Conservation (phyloP, 2,329 filamentous ascomycete genomes). For the Raffaelea albimanens region DNA sequence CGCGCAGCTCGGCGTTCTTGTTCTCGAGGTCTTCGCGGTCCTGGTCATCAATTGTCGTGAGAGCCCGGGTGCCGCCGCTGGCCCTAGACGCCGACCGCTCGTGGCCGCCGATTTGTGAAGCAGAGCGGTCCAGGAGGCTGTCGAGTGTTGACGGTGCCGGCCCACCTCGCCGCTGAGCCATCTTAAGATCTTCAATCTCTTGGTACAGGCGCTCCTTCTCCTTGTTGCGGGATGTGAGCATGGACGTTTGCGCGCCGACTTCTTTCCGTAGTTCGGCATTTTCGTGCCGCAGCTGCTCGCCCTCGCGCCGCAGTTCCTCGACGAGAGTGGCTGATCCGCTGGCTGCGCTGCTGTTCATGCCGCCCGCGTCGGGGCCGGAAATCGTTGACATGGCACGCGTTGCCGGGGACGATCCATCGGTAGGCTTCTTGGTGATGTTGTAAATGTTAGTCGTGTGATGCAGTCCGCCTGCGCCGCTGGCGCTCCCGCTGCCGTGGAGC, state of each 20-base stretch:
- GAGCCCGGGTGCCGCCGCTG: conserved; percentile 55
- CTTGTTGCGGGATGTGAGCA: conserved; percentile 90
- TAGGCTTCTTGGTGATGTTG: conserved; percentile 49
- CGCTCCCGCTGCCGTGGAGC: conserved; percentile 24
- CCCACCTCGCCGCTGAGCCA: conserved; percentile 62
- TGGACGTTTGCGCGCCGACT: conserved; percentile 90
- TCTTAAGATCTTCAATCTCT: conserved; percentile 93
- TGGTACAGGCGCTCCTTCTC: conserved; percentile 93
- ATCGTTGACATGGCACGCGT: conserved; percentile 40
- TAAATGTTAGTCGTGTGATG: conserved; percentile 58
- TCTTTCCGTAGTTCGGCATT: conserved; percentile 88
- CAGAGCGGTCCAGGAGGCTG: conserved; percentile 88
- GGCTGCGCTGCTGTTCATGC: conserved; percentile 37
- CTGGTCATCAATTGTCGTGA: conserved; percentile 56
- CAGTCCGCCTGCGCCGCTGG: conserved; percentile 20
- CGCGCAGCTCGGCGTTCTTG: conserved; percentile 71
- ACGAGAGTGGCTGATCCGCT: conserved; percentile 55
- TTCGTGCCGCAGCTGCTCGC: conserved; percentile 75
- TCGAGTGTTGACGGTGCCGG: conserved; percentile 61
- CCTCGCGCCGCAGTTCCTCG: conserved; percentile 62
- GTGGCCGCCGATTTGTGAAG: conserved; percentile 64
- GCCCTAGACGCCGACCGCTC: conserved; percentile 65
- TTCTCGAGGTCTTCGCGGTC: conserved; percentile 83
- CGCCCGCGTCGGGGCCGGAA: conserved; percentile 24
- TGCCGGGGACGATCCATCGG: conserved; percentile 36